Evolutionary conservation across 331 rosid species (phyloP).

Genomic region (Prunus yedoensis): DNA sequence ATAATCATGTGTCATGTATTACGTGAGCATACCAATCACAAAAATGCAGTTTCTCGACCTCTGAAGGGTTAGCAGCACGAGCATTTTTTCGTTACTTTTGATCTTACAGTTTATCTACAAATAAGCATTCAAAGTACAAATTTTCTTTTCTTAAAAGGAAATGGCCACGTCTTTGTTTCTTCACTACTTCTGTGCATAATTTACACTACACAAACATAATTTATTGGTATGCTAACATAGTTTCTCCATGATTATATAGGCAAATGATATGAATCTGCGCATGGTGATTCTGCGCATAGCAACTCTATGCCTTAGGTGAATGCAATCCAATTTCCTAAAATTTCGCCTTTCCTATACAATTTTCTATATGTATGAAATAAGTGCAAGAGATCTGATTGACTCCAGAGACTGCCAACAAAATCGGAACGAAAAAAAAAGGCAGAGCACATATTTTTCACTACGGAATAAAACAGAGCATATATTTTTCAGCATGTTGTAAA

Average conservation of each 20-base stretch:
- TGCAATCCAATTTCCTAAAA: background rate
- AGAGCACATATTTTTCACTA: background rate
- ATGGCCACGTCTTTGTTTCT: background rate
- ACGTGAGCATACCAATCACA: background rate
- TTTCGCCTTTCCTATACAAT: background rate
- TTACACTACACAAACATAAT: background rate
- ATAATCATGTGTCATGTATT: background rate
- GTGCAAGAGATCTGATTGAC: background rate
- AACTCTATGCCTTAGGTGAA: background rate
- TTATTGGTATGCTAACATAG: background rate
- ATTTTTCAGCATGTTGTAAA: no score
- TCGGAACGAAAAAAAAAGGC: background rate
- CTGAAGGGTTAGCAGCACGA: background rate
- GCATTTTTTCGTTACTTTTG: background rate
- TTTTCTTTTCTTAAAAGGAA: background rate
- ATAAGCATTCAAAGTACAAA: background rate
- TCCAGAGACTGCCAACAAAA: constrained; percentile 7
- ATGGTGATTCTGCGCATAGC: background rate
- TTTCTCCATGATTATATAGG: no score
- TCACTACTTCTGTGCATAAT: background rate
- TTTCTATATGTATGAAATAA: background rate
- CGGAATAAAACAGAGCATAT: constrained; percentile 5
- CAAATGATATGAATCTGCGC: background rate
- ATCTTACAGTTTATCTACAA: background rate
- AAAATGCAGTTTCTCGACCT: background rate